Base-by-base conservation (phyloP, 208 protist species). In the Tritrichomonas foetus region DNA sequence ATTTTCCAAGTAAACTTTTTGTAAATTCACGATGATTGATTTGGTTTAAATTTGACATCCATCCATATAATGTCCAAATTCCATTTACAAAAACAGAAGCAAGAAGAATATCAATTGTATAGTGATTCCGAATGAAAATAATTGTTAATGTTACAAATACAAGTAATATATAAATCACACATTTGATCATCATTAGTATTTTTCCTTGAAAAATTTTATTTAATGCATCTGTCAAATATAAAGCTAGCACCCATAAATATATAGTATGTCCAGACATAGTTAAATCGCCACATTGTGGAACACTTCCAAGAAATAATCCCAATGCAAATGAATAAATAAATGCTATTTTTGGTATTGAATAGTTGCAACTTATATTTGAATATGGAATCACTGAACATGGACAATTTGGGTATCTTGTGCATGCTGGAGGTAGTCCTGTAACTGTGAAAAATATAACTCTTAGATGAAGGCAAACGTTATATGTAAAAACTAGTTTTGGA, bases 201-300 rank as follows among this genome's bases (percentile, higher is more conserved):
- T 57, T 44, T 39, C 8, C 14, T 16, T 20, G 5, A 2, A 89
- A 89, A 20, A 50, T 39, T 14, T 47, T 5, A 8, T 44, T 20
- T 39, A 49, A n/a, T 8, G 30, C 30, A 3, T 89, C 78, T 0
- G 57, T 61, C 3, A 89, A 33, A 44, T 47, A 89, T 20, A 25
- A 14, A 33, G 47, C 41, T 27, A 49, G 27, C 11, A 57, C 14
- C 78, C 78, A 89, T n/a, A 89, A 33, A 49, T 53, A 89, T 47
- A 57, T 89, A 39, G 78, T 89, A n/a, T 89, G 78, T 57, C 78
- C 78, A 36, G 78, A 89, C 2, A 89, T 57, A 22, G 47, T 57
- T 39, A 89, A 39, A 57, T 89, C 78, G 27, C 78, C 78, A 36
- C 78, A 89, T 50, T 89, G 78, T 14, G 78, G 78, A 20, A 89